Percentiles rank a stretch among this genome's conserved stretches.
phyloP scores from a whole-genome alignment of 1,139 yeast species.

The Suhomyces wounanorum region DNA sequence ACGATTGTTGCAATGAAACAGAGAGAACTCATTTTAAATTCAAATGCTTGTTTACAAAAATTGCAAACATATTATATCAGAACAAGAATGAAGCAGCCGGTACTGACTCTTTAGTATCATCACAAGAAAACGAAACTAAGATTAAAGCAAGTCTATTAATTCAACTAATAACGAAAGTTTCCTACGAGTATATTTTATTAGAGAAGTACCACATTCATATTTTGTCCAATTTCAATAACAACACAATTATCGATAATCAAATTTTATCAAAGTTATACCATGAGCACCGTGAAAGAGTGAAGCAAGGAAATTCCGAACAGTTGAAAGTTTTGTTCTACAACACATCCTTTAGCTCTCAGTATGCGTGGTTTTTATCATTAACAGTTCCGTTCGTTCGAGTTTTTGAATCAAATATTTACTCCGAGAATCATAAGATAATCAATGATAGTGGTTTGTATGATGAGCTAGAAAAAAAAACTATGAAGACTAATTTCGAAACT shows the following conservation, averaged over 20 bases:
- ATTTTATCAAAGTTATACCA: conserved; percentile 27
- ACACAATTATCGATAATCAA: conserved; percentile 34
- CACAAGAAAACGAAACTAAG: conserved; percentile 9
- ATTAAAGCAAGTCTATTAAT: conserved; percentile 25
- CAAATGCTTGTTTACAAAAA: conserved; percentile 28
- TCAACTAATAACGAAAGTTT: conserved; percentile 38
- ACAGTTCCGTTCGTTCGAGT: conserved; percentile 42
- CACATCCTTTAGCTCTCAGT: conserved; percentile 37
- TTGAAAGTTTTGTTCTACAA: conserved; percentile 39
- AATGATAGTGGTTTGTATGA: conserved; percentile 13
- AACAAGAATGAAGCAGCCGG: conserved; percentile 36
- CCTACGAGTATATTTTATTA: conserved; percentile 43
- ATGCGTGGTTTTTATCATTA: conserved; percentile 42
- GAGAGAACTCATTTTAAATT: conserved; percentile 33
- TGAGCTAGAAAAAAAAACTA: conserved; percentile 16
- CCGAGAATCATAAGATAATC: conserved; percentile 28
- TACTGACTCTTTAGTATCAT: conserved; percentile 21
- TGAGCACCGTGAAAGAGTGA: conserved; percentile 20
- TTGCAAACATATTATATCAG: conserved; percentile 30
- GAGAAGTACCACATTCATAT: conserved; percentile 47
- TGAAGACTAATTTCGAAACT: conserved; percentile 24
- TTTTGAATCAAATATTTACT: conserved; percentile 34
- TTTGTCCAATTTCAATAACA: conserved; percentile 35
- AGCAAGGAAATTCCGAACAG: conserved; percentile 14
- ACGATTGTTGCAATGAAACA: conserved; percentile 23